These are phyloP conservation scores for Torrubiella hemipterigena DNA, from an alignment of 2,329 filamentous ascomycete species.

Conservation along the genomic window DNA sequence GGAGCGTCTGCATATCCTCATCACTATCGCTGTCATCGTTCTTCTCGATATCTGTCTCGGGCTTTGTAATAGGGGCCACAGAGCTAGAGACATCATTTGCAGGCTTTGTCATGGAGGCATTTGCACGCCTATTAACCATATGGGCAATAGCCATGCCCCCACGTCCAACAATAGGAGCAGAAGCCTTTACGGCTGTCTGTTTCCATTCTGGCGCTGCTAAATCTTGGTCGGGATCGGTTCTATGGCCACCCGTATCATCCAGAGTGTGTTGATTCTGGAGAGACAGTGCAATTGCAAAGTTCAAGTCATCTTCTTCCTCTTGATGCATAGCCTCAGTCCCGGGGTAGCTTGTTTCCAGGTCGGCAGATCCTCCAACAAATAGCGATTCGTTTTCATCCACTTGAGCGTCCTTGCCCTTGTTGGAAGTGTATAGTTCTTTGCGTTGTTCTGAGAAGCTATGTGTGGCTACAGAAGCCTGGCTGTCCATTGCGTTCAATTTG, in stretches of 20 bases:
- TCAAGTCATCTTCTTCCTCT: conserved; percentile 51
- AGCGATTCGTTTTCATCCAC: conserved; percentile 37
- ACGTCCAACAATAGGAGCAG: conserved; percentile 37
- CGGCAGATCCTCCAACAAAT: conserved; percentile 22
- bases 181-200: conserved; percentile 36
- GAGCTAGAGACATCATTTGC: too few relatives aligned
- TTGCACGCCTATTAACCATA: conserved; percentile 63
- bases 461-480: conserved; percentile 11
- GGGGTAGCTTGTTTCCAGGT: conserved; percentile 13
- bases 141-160: conserved; percentile 56
- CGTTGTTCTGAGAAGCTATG: conserved; percentile 13
- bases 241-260: conserved; percentile 18
- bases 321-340: conserved; percentile 24
- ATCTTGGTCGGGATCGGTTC: conserved; percentile 28
- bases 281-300: conserved; percentile 74
- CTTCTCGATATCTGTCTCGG: neutral
- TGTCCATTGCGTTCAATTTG: too few relatives aligned
- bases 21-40: conserved; percentile 55
- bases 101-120: conserved; percentile 40
- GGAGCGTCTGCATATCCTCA: conserved; percentile 64
- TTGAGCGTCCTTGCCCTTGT: conserved; percentile 7
- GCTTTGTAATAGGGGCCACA: conserved; percentile 14
- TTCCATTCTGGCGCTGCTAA: conserved; percentile 39
- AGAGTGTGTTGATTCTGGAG: conserved; percentile 50
- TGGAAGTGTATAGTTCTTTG: conserved; percentile 14